Conservation (phyloP, 805 yeast species). For the Zygosaccharomyces pseudorouxii region DNA sequence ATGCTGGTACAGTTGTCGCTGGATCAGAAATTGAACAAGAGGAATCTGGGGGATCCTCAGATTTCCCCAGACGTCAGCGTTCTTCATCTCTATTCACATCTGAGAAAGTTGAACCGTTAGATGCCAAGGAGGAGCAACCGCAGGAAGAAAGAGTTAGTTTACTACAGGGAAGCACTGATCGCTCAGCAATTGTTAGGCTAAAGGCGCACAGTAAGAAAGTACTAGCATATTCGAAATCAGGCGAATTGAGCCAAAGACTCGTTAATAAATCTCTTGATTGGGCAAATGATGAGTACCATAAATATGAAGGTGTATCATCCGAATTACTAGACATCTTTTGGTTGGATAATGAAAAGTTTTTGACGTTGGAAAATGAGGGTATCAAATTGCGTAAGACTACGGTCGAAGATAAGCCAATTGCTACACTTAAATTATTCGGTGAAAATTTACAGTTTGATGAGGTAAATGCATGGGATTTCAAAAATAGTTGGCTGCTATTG, state of each 20-base stretch:
- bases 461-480: conserved; percentile 24
- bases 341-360: conserved; percentile 20
- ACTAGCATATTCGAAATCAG: conserved; percentile 9
- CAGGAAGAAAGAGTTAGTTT: conserved; percentile 5
- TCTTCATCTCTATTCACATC: conserved; percentile 15
- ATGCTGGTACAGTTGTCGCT: conserved; percentile 12
- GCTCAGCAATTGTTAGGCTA: conserved; percentile 5
- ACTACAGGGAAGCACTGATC: conserved; percentile 3
- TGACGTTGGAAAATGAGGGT: conserved; percentile 22
- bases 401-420: conserved; percentile 11
- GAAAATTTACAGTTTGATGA: conserved; percentile 12
- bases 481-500: conserved; percentile 30
- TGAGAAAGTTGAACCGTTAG: conserved; percentile 7
- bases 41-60: not conserved
- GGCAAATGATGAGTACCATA: conserved; percentile 13
- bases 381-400: conserved; percentile 19
- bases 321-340: conserved; percentile 23
- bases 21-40: conserved; percentile 6
- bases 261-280: conserved; percentile 14
- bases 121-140: not conserved
- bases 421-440: conserved; percentile 14
- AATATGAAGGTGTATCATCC: conserved; percentile 16
- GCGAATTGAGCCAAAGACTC: conserved; percentile 14
- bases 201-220: conserved; percentile 11
- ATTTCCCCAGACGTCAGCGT: conserved; percentile 12